Evolutionary conservation across 2,329 filamentous ascomycete species (phyloP).

Genomic region (Emydomyces testavorans): DNA sequence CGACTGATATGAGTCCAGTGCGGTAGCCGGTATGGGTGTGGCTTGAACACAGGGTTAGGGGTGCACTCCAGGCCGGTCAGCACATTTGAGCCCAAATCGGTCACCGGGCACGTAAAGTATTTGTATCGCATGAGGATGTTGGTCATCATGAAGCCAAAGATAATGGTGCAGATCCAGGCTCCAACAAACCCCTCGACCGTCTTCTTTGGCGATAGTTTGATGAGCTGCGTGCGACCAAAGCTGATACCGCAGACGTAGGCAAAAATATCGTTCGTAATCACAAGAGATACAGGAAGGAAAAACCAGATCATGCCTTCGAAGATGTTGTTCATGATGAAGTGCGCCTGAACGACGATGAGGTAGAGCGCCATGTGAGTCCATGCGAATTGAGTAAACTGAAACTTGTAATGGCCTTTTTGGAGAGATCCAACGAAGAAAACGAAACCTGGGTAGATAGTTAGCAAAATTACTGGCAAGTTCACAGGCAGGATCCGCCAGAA

Average conservation of each 20-base stretch:
- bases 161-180: slow-evolving; percentile 87
- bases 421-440: slow-evolving; percentile 95
- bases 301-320: slow-evolving; percentile 99
- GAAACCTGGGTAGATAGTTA: slow-evolving; percentile 55
- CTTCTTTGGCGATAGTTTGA: slow-evolving; percentile 97
- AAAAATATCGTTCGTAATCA: slow-evolving; percentile 98
- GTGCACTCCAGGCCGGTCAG: slow-evolving; percentile 82
- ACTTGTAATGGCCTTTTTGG: slow-evolving; percentile 90
- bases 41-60: slow-evolving; percentile 81
- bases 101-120: slow-evolving; percentile 97
- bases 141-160: slow-evolving; percentile 72
- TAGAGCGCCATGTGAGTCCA: slow-evolving; percentile 99
- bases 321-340: slow-evolving; percentile 99
- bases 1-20: slow-evolving; percentile 59
- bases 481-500: neutral
- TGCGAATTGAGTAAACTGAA: slow-evolving; percentile 97
- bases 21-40: slow-evolving; percentile 62
- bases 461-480: neutral
- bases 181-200: slow-evolving; percentile 95
- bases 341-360: slow-evolving; percentile 91
- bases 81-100: slow-evolving; percentile 86
- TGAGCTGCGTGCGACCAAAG: slow-evolving; percentile 89
- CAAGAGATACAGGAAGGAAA: slow-evolving; percentile 84
- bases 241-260: slow-evolving; percentile 96
- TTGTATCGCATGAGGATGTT: slow-evolving; percentile 79